phyloP scores from a whole-genome alignment of 2,329 filamentous ascomycete species.

The Alternaria tenuissima region DNA sequence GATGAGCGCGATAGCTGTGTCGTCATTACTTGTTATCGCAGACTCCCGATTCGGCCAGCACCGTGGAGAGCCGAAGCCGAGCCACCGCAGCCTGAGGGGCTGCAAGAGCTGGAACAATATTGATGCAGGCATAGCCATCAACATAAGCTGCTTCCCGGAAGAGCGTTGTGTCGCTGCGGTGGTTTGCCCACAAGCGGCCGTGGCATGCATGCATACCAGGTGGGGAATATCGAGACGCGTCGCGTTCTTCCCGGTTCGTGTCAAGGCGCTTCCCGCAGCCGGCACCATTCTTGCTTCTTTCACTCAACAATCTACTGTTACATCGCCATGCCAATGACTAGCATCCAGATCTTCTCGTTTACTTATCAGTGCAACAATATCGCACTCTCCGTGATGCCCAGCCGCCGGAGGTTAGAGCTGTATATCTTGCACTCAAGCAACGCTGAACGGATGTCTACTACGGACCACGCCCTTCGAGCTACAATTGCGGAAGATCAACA shows the following conservation, averaged over 20 bases:
- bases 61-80: constrained; percentile 20
- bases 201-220: neutral
- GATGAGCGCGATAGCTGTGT: neutral
- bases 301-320: neutral
- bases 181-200: neutral
- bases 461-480: neutral
- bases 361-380: no score
- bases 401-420: no score
- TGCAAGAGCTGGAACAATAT: neutral
- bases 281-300: neutral
- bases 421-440: neutral
- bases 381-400: neutral
- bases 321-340: neutral
- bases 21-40: neutral
- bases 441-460: neutral
- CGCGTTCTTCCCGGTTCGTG: neutral
- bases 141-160: neutral
- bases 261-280: neutral
- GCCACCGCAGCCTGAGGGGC: neutral
- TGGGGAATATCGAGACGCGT: neutral
- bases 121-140: neutral
- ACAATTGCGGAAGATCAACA: neutral
- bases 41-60: neutral
- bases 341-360: neutral
- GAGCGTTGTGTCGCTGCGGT: neutral